Base-by-base conservation (phyloP, 352 stramenopile species). In the Blastocystis sp. region DNA sequence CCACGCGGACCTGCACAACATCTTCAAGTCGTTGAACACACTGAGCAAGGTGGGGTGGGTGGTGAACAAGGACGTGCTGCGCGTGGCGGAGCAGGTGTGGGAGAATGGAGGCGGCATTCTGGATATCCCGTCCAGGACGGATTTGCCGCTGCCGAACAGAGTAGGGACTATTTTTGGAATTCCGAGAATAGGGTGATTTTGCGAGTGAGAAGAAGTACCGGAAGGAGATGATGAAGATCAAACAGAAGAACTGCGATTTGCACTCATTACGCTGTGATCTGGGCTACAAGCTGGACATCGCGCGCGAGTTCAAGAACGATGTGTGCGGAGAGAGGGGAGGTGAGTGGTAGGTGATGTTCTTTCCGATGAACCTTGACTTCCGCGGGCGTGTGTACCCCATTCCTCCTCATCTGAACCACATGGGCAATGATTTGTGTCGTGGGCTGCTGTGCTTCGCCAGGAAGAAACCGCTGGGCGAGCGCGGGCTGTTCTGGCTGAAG, bases 291-390 rank as follows among this genome's bases (percentile, higher is more conserved):
- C 90, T 99, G 17, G 94, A 97, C 79, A 94, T 98, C 79, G 96
- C 96, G 0, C 91, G 97, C 69, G 93, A 98, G 79, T 98, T 98
- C 90, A 93, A 95, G 90, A 92, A 98, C 87, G 96, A 98, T 90
- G 92, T 88, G 17, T 3, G 17, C 14, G 9, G 52, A 2, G 10
- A 6, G 9, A 64, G 28, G 11, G 4, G 24, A 9, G 19, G 38
- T 60, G 19, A 52, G 3, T 40, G 6, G 2, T 60, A 96, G 19
- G 93, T 94, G 84, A 94, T 99, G 38, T 99, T 98, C 91, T 99
- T 98, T 89, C 97, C 97, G 57, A 98, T 98, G 92, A 99, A 99
- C 91, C 93, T 99, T 91, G 97, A 99, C 89, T 99, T 99, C 91
- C 93, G 97, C 54, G 97, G 97, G 48, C 92, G 97, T 66, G 97